phyloP scores from a whole-genome alignment of 1,284 basidiomycete genomes.

The Trichosporon coremiiforme region DNA sequence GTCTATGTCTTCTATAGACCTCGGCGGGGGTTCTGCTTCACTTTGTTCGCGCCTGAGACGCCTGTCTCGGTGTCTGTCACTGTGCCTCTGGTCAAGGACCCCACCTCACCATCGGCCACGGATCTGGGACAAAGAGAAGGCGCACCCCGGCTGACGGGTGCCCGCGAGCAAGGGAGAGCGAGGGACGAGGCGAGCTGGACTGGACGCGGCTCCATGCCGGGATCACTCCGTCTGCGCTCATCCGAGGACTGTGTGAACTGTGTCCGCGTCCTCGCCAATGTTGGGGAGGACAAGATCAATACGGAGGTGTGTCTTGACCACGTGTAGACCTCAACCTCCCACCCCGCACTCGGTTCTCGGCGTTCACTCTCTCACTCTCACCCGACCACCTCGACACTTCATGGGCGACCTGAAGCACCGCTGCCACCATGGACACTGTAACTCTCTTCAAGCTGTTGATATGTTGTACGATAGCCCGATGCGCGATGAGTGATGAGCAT shows the following conservation, averaged over 20 bases:
- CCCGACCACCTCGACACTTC: too few species aligned
- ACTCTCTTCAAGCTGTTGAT: neutral
- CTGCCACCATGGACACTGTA: neutral
- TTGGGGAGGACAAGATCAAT: neutral
- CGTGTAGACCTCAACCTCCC: too few species aligned
- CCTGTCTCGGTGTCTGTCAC: neutral
- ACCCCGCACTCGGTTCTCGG: too few species aligned
- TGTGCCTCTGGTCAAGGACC: too few species aligned
- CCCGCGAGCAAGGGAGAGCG: too few species aligned
- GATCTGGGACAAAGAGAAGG: too few species aligned
- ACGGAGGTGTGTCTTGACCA: neutral
- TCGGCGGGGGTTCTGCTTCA: neutral
- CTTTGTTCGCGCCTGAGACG: neutral
- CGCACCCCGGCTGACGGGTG: too few species aligned
- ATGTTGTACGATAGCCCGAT: slow-evolving; percentile 7
- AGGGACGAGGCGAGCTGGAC: neutral
- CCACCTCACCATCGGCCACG: too few species aligned
- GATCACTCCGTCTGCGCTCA: neutral
- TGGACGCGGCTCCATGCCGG: neutral
- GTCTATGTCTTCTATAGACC: neutral
- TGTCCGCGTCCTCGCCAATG: neutral
- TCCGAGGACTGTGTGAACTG: neutral
- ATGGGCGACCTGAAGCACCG: too few species aligned
- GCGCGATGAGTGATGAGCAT: too few species aligned
- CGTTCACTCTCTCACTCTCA: too few species aligned